A percentile compares a stretch with the other conserved stretches of the same genome.
phyloP scores from a whole-genome alignment of 805 yeast species.

The Candida berthetii region DNA sequence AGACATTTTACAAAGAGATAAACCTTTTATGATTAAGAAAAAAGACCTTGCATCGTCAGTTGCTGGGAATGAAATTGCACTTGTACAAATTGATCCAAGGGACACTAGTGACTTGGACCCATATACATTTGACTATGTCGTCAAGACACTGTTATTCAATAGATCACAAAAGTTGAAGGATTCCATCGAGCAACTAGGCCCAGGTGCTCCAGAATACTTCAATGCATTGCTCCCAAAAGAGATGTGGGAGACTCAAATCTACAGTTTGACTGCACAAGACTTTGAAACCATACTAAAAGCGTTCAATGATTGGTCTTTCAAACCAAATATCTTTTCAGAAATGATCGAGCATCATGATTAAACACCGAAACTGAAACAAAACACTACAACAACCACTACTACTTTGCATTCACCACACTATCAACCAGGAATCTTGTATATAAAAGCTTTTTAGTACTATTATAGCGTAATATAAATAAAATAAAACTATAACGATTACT shows the following conservation, averaged over 20 bases:
- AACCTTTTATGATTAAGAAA: slow-evolving; percentile 25
- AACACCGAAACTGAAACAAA: too few species aligned
- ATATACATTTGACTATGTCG: slow-evolving; percentile 62
- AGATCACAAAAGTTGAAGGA: slow-evolving; percentile 37
- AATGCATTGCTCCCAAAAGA: slow-evolving; percentile 25
- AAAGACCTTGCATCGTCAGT: slow-evolving; percentile 22
- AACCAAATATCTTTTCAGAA: slow-evolving; percentile 48
- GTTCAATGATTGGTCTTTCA: slow-evolving; percentile 81
- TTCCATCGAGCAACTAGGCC: slow-evolving; percentile 56
- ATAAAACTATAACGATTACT: too few species aligned
- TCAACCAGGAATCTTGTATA: too few species aligned
- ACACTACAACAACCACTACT: too few species aligned
- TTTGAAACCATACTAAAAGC: slow-evolving; percentile 40
- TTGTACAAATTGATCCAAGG: slow-evolving; percentile 52
- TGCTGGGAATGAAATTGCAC: slow-evolving; percentile 33
- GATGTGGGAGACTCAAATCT: slow-evolving; percentile 37
- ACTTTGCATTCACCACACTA: too few species aligned
- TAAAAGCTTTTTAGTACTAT: too few species aligned
- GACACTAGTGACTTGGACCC: slow-evolving; percentile 32
- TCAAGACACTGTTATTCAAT: slow-evolving; percentile 51
- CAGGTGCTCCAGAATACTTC: slow-evolving; percentile 67
- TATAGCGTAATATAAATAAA: too few species aligned
- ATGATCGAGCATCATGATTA: too few species aligned
- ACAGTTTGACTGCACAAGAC: slow-evolving; percentile 50
- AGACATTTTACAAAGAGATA: slow-evolving; percentile 11